phyloP scores from a whole-genome alignment of 169 alveolate species.

The Cyclospora cayetanensis region DNA sequence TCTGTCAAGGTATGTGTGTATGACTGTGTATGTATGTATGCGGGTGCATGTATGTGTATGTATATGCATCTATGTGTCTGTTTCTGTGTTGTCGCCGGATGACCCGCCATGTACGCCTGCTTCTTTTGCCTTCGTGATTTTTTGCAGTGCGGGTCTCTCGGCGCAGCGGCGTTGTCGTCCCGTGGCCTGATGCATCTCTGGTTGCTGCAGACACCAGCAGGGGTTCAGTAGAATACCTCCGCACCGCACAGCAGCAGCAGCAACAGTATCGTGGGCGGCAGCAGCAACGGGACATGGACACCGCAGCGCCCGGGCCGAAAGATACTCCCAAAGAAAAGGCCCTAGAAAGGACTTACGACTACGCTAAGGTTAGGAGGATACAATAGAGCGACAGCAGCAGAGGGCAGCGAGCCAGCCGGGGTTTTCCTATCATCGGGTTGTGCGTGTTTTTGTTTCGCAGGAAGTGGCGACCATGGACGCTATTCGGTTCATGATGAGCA shows the following conservation, averaged over 20 bases:
- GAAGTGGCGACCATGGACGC: slow-evolving; percentile 63
- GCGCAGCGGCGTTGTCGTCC: slow-evolving; percentile 37
- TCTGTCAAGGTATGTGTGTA: too few relatives aligned
- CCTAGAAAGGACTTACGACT: slow-evolving; percentile 54
- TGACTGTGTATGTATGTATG: not conserved
- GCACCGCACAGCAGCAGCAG: slow-evolving; percentile 18
- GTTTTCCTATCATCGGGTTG: too few relatives aligned
- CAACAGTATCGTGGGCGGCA: not conserved
- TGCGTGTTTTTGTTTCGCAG: slow-evolving; percentile 7
- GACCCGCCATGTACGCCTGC: too few relatives aligned
- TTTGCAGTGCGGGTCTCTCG: slow-evolving; percentile 19
- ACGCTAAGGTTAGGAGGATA: not conserved
- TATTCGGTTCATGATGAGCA: slow-evolving; percentile 23
- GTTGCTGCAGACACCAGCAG: not conserved
- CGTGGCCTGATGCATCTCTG: slow-evolving; percentile 22
- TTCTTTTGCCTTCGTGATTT: not conserved
- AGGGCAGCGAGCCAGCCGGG: too few relatives aligned
- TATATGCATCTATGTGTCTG: not conserved
- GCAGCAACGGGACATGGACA: slow-evolving; percentile 9
- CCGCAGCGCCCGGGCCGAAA: slow-evolving; percentile 7
- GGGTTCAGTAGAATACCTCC: not conserved
- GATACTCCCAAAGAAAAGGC: slow-evolving; percentile 47
- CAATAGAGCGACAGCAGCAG: not conserved
- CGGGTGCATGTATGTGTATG: not conserved
- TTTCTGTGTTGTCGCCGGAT: not conserved